phyloP scores from a whole-genome alignment of 2,329 filamentous ascomycete species.

The Aspergillus novoparasiticus region DNA sequence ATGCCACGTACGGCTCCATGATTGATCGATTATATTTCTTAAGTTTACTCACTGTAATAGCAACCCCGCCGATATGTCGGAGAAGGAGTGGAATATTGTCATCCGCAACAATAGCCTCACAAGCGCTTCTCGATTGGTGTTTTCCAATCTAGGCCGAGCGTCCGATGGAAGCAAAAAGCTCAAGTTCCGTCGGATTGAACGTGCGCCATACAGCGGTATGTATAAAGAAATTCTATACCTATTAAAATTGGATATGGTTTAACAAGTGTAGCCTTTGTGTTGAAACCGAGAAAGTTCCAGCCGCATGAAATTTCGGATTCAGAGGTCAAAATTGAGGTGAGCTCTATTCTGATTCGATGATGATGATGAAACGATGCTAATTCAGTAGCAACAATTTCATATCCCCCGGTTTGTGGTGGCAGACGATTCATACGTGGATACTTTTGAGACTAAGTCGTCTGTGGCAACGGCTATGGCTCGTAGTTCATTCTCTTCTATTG shows the following conservation, averaged over 20 bases:
- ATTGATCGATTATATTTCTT: neutral
- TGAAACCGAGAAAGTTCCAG: too few relatives aligned
- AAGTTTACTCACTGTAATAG: neutral
- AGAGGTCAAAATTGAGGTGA: neutral
- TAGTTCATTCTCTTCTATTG: conserved; percentile 19
- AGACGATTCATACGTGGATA: conserved; percentile 21
- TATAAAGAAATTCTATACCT: too few relatives aligned
- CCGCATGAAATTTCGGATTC: too few relatives aligned
- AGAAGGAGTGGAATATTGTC: neutral
- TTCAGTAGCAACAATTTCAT: conserved; percentile 3
- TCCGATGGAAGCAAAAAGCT: neutral
- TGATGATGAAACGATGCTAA: neutral
- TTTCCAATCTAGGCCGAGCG: too few relatives aligned
- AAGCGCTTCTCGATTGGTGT: neutral
- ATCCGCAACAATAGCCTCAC: neutral
- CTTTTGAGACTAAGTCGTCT: conserved; percentile 14
- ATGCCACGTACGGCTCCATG: neutral
- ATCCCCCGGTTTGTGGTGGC: conserved; percentile 10
- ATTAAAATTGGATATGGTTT: too few relatives aligned
- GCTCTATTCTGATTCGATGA: neutral
- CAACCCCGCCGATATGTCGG: neutral
- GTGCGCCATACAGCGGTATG: too few relatives aligned
- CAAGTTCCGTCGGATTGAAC: neutral
- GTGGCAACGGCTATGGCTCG: conserved; percentile 13
- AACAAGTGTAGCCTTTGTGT: too few relatives aligned